A percentile compares a stretch with the other conserved stretches of the same genome.
phyloP scores from a whole-genome alignment of 2,329 filamentous ascomycete genomes.

The Monilinia laxa region DNA sequence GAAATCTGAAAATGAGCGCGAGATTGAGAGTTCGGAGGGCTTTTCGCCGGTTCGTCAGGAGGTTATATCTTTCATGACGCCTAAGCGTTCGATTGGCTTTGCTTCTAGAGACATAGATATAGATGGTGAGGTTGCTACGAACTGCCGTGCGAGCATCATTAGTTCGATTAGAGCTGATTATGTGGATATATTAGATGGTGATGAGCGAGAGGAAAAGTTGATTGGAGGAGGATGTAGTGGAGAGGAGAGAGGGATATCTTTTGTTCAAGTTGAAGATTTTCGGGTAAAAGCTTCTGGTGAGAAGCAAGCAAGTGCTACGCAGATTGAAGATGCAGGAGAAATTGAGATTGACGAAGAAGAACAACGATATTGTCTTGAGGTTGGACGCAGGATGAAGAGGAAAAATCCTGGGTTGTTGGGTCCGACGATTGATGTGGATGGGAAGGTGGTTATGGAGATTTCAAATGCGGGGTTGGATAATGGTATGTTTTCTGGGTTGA shows the following conservation, averaged over 20 bases:
- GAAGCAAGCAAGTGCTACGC: too few species aligned
- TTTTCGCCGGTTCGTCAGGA: constrained; percentile 1
- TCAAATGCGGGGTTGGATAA: not conserved
- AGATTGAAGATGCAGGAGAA: not conserved
- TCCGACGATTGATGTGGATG: not conserved
- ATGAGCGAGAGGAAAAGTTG: not conserved
- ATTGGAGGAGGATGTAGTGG: not conserved
- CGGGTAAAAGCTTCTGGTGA: not conserved
- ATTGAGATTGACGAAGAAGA: not conserved
- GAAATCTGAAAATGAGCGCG: not conserved
- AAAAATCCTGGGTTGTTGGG: not conserved
- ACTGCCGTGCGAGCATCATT: too few species aligned
- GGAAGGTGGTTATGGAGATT: not conserved
- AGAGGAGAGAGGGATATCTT: not conserved
- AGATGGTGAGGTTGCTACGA: too few species aligned
- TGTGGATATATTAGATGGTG: not conserved
- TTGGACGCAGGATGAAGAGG: not conserved
- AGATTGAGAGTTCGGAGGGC: not conserved
- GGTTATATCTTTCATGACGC: not conserved
- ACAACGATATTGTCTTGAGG: not conserved
- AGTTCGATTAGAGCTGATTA: not conserved
- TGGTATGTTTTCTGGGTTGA: not conserved
- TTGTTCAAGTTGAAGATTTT: not conserved
- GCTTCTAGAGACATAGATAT: too few species aligned
- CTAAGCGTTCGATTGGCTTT: not conserved